phyloP scores from a whole-genome alignment of 2,329 filamentous ascomycete species.

The Venturiaceae sp. region DNA sequence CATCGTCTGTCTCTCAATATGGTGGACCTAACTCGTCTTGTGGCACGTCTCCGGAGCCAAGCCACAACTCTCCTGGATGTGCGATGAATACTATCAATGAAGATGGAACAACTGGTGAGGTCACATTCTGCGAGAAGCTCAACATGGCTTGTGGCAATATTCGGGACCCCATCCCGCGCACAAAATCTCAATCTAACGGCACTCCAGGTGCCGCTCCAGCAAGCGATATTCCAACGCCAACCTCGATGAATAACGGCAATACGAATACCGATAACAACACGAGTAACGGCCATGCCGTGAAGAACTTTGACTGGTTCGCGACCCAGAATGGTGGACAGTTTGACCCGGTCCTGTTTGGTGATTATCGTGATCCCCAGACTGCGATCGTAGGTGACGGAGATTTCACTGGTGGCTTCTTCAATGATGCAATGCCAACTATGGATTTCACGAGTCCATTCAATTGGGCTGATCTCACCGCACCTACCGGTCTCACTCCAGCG shows the following conservation, averaged over 20 bases:
- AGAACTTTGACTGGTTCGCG: conserved; percentile 35
- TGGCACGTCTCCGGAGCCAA: conserved; percentile 69
- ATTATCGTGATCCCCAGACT: conserved; percentile 84
- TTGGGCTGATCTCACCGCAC: conserved; percentile 36
- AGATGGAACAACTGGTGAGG: conserved; percentile 47
- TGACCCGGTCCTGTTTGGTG: conserved; percentile 82
- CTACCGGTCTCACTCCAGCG: conserved; percentile 15
- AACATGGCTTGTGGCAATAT: conserved; percentile 45
- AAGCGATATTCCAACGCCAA: conserved; percentile 18
- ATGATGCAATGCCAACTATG: conserved; percentile 48
- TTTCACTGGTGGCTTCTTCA: conserved; percentile 60
- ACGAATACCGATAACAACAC: conserved; percentile 13
- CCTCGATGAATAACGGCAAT: conserved; percentile 15
- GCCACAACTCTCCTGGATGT: conserved; percentile 52
- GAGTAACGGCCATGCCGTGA: not conserved
- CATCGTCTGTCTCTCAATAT: conserved; percentile 40
- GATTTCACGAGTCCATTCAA: conserved; percentile 81
- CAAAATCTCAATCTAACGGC: conserved; percentile 32
- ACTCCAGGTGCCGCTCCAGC: conserved; percentile 14
- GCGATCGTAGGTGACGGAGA: conserved; percentile 60
- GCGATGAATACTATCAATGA: conserved; percentile 4
- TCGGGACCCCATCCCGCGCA: conserved; percentile 42
- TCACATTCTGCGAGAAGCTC: conserved; percentile 45
- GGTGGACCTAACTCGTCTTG: conserved; percentile 47
- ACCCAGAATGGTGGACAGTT: conserved; percentile 79